A percentile compares a stretch with the other conserved stretches of the same genome.
Conservation (phyloP, 164 flowering plant species). For the Macadamia tetraphylla region DNA sequence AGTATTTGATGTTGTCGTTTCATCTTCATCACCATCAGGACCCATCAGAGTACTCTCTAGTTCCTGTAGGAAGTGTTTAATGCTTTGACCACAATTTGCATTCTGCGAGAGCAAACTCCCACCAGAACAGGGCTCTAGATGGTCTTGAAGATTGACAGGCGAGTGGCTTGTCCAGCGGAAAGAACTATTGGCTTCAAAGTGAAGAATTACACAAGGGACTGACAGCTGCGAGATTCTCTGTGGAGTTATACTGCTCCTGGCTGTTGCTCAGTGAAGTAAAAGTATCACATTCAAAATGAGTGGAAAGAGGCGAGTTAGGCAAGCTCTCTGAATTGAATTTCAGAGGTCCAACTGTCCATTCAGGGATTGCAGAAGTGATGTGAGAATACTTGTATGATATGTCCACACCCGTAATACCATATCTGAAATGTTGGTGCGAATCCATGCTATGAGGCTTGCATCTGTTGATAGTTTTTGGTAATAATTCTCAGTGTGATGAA, state of each 20-base stretch:
- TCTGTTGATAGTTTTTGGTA: constrained; percentile 5
- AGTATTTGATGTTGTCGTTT: constrained; percentile 23
- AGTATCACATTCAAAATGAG: constrained; percentile 47
- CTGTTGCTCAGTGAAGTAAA: constrained; percentile 43
- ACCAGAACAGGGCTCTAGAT: constrained; percentile 10
- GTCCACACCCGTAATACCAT: constrained; percentile 30
- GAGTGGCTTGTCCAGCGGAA: constrained; percentile 29
- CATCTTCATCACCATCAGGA: constrained; percentile 44
- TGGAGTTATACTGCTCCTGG: constrained; percentile 55
- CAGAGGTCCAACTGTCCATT: constrained; percentile 30
- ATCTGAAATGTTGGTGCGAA: constrained; percentile 37
- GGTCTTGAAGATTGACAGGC: constrained; percentile 15
- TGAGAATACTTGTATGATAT: constrained; percentile 33
- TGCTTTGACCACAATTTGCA: constrained; percentile 29
- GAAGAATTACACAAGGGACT: constrained; percentile 52
- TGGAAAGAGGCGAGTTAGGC: constrained; percentile 55
- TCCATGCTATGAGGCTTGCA: constrained; percentile 39
- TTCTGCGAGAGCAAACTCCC: constrained; percentile 18
- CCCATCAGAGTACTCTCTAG: constrained; percentile 70
- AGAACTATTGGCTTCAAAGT: constrained; percentile 34
- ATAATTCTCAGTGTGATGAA: not conserved
- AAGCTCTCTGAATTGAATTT: constrained; percentile 49
- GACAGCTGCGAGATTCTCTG: constrained; percentile 42
- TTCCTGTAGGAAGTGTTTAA: constrained; percentile 41
- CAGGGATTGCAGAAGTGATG: constrained; percentile 31